phyloP scores from a whole-genome alignment of 306 rosid species.

The Corylus avellana region DNA sequence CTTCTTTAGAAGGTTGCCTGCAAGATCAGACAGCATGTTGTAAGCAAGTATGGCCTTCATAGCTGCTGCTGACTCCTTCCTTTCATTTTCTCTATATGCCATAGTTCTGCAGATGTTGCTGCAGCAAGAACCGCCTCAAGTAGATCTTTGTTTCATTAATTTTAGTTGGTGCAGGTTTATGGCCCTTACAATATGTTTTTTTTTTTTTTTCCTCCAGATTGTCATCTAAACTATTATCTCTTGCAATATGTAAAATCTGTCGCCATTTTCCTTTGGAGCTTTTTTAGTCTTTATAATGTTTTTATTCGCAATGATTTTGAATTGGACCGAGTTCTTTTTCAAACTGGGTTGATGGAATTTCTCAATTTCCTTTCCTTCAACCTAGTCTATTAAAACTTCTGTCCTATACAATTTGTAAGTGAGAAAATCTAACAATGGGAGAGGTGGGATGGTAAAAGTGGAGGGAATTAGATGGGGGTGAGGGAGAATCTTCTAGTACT shows the following conservation, averaged over 20 bases:
- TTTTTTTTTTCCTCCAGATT: slow-evolving; percentile 11
- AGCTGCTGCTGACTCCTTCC: not conserved
- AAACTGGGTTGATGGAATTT: too few species aligned
- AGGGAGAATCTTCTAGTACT: too few species aligned
- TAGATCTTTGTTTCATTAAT: not conserved
- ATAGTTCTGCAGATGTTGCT: not conserved
- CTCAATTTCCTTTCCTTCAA: too few species aligned
- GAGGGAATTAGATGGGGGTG: too few species aligned
- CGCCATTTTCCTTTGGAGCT: too few species aligned
- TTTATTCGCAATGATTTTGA: too few species aligned
- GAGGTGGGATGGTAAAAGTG: too few species aligned
- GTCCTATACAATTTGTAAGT: too few species aligned
- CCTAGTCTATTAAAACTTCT: too few species aligned
- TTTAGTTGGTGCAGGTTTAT: not conserved
- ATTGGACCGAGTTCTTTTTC: too few species aligned
- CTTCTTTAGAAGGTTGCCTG: slow-evolving; percentile 84
- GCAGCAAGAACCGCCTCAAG: not conserved
- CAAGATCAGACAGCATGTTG: slow-evolving; percentile 87
- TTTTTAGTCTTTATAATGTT: too few species aligned
- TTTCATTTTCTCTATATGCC: not conserved
- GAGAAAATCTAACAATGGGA: too few species aligned
- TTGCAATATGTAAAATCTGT: slow-evolving; percentile 14
- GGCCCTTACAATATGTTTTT: slow-evolving; percentile 1
- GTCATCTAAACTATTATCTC: slow-evolving; percentile 1
- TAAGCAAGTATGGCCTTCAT: slow-evolving; percentile 22